Conservation (phyloP, 2,329 filamentous ascomycete species). For the Mycosphaerelloides madeirae region DNA sequence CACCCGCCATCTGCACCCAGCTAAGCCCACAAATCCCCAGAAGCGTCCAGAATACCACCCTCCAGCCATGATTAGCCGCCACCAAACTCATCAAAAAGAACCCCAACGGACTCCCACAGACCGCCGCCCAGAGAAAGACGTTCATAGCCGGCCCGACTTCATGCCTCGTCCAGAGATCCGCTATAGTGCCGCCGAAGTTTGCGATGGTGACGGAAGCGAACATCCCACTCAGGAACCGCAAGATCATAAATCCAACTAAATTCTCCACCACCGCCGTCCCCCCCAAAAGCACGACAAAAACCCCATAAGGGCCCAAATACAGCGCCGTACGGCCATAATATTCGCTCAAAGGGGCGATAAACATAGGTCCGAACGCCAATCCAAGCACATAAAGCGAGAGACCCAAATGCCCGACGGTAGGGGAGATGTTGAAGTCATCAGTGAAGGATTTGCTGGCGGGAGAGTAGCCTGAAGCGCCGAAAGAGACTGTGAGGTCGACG, state of each 20-base stretch:
- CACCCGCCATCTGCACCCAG: slow-evolving; percentile 41
- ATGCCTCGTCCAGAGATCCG: slow-evolving; percentile 46
- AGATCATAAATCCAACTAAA: slow-evolving; percentile 37
- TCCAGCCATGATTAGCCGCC: slow-evolving; percentile 41
- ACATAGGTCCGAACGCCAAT: slow-evolving; percentile 43
- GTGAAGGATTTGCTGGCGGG: slow-evolving; percentile 41
- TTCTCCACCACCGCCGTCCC: slow-evolving; percentile 41
- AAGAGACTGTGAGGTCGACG: slow-evolving; percentile 21
- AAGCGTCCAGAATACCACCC: slow-evolving; percentile 44
- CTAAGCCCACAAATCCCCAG: slow-evolving; percentile 42
- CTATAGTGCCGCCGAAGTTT: slow-evolving; percentile 49
- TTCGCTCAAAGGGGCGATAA: slow-evolving; percentile 44
- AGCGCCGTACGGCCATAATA: slow-evolving; percentile 43
- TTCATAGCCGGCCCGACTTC: slow-evolving; percentile 40
- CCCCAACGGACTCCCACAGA: slow-evolving; percentile 42
- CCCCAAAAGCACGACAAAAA: slow-evolving; percentile 41
- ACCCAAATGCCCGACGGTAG: slow-evolving; percentile 42
- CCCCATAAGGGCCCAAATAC: slow-evolving; percentile 40
- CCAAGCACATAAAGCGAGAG: slow-evolving; percentile 46
- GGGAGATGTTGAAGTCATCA: slow-evolving; percentile 38
- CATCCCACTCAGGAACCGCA: slow-evolving; percentile 42
- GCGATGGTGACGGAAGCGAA: slow-evolving; percentile 48
- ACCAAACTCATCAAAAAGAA: slow-evolving; percentile 46
- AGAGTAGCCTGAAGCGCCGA: slow-evolving; percentile 47
- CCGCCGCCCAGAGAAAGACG: slow-evolving; percentile 47